Evolutionary conservation across 208 protist genomes (phyloP), one percentile per base, ranked within the genome.

Genomic region (Crithidia thermophila): DNA sequence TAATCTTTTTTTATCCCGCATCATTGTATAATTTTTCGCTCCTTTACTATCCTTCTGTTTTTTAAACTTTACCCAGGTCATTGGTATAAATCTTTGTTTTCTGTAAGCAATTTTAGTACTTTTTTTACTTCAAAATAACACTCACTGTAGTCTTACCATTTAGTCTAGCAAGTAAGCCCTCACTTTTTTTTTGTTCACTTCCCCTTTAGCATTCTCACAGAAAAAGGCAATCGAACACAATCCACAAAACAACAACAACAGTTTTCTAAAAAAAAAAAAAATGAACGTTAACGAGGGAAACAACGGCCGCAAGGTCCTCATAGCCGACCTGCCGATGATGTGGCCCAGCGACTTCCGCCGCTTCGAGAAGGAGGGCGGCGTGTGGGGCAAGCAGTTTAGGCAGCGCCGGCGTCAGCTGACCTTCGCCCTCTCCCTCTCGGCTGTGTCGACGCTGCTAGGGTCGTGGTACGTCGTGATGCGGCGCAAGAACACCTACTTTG

Each of bases 281-380:
- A 83, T 76, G 67, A 64, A 42, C 39, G 50, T 59, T 16, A 75
- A 82, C 62, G 77, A 79, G 25, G 57, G 60, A 28, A 77, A 79
- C 31, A 66, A 63, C 31, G 72, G 62, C 52, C 47, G 52, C 43
- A 89, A 81, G 66, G 79, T 90, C 45, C 65, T 95, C 20, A 80
- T 97, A 60, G 88, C 88, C 0, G 86, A 95, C 49, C 80, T 95
- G 34, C 92, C 89, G 14, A 91, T 93, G 82, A 97, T 97, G 92
- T 93, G 82, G 68, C 84, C 87, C 8, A 72, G 60, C n/a, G 92
- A 97, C 62, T 75, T 90, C 40, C 64, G 67, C 56, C 84, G 86
- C 42, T 95, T 97, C 64, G 92, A 97, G 71, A 67, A 76, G 55
- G 88, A 94, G 36, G 89, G 87, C 36, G 89, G 89, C 23, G 64